These are phyloP conservation scores for Hanseniaspora lindneri DNA, from an alignment of 805 yeast genomes.

Conservation along the genomic window DNA sequence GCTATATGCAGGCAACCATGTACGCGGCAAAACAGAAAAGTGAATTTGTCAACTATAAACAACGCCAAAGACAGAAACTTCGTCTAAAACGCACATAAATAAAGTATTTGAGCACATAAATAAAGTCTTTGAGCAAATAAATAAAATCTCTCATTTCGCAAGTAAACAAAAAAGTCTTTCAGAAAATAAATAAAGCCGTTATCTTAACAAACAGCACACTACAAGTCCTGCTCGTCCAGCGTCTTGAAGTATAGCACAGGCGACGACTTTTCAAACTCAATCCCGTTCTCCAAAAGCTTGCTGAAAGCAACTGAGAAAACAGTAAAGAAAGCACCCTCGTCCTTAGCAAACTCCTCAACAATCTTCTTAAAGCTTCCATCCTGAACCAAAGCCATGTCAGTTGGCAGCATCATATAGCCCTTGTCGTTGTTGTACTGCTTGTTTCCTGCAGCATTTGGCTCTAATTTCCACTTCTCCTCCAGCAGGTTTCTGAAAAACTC, in stretches of 20 bases:
- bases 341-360: conserved; percentile 57
- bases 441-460: conserved; percentile 48
- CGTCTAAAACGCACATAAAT: no score
- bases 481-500: conserved; percentile 53
- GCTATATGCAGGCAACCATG: no score
- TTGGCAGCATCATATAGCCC: conserved; percentile 75
- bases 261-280: conserved; percentile 43
- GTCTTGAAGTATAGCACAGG: conserved; percentile 46
- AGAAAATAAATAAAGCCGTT: no score
- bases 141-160: no score
- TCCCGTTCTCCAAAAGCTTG: conserved; percentile 67
- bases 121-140: no score
- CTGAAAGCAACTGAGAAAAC: conserved; percentile 59
- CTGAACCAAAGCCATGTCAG: conserved; percentile 59
- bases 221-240: conserved; percentile 50
- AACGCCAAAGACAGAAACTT: no score
- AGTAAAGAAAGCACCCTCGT: conserved; percentile 47
- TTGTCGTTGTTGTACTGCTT: conserved; percentile 52
- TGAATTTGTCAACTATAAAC: no score
- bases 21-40: no score
- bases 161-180: no score
- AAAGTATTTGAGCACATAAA: no score
- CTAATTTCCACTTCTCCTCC: conserved; percentile 42
- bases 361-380: conserved; percentile 48
- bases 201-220: no score